Evolutionary conservation across 2,329 filamentous ascomycete genomes (phyloP), one percentile per base, ranked within the genome.

Genomic region (Colletotrichum horii): DNA sequence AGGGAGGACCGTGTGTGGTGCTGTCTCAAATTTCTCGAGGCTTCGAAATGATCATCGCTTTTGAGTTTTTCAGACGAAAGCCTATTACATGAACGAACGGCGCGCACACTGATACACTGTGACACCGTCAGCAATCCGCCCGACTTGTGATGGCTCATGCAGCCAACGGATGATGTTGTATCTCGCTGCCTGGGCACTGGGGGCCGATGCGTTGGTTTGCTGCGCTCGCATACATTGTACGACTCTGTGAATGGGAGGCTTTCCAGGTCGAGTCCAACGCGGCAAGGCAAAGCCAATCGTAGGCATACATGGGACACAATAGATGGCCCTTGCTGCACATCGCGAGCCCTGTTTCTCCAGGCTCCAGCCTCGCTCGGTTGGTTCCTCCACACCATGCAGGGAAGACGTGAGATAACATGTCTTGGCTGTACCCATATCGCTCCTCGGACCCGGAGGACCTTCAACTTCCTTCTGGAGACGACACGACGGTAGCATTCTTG

Each of bases 1-100:
- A 75, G 69, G 69, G 72, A 72, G 43, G 69, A 38, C 55, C 30
- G 62, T 71, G 69, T 34, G 9, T 16, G 30, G n/a, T n/a, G 26
- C 36, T 67, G 69, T 75, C 69, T 67, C 72, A 62, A 22, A 38
- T 72, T 16, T 19, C 68, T 15, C 34, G 32, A 70, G 48, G 24
- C 34, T 24, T 38, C 55, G 22, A 32, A 15, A 67, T 24, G 38
- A 38, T 38, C 38, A 34, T 64, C n/a, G 48, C 26, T 75, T 67
- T 61, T 52, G 43, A 43, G 56, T 32, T 75, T 72, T 67, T 24
- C 14, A 9, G 26, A 43, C 24, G 64, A 72, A 67, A 70, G 69
- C 62, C 26, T 30, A 55, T 48, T 67, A 26, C 30, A 61, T 22
- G 52, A 52, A 12, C 52, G 34, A 66, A 58, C 36, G 43, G 34